Conservation (phyloP, 2,329 filamentous ascomycete species). For the Monilinia fructigena region DNA sequence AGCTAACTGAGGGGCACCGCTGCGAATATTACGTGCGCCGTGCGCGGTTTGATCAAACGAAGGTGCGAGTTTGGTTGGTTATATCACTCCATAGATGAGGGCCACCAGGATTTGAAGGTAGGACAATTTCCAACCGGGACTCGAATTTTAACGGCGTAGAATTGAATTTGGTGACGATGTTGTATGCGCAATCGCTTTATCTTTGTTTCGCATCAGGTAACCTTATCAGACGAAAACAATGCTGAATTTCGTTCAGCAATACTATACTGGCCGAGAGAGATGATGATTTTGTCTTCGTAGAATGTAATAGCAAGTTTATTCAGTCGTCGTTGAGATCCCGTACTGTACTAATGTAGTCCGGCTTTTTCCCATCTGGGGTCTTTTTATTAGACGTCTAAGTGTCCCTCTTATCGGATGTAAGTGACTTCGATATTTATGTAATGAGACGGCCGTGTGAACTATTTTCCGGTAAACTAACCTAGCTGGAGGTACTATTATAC, state of each 20-base stretch:
- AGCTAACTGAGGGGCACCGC: constrained; percentile 16
- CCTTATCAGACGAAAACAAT: not conserved
- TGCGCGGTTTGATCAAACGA: constrained; percentile 8
- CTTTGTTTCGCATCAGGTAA: not conserved
- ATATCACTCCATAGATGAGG: constrained; percentile 12
- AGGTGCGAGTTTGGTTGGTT: not conserved
- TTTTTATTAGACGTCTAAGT: not conserved
- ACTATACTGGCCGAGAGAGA: not conserved
- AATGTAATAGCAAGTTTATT: not conserved
- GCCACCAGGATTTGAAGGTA: not conserved
- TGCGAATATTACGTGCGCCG: constrained; percentile 6
- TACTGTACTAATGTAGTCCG: not conserved
- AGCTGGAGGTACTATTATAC: no score
- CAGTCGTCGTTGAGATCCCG: constrained; percentile 4
- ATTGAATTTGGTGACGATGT: not conserved
- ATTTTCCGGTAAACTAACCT: not conserved
- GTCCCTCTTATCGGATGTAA: constrained; percentile 8
- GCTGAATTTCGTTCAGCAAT: not conserved
- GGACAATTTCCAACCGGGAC: not conserved
- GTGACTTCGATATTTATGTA: constrained; percentile 11
- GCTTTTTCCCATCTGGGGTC: not conserved
- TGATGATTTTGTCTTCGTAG: not conserved
- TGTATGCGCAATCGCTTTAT: not conserved
- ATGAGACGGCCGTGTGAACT: constrained; percentile 1
- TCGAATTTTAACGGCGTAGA: not conserved